Base-by-base conservation (phyloP, 306 rosid species). In the Biancaea sappan region DNA sequence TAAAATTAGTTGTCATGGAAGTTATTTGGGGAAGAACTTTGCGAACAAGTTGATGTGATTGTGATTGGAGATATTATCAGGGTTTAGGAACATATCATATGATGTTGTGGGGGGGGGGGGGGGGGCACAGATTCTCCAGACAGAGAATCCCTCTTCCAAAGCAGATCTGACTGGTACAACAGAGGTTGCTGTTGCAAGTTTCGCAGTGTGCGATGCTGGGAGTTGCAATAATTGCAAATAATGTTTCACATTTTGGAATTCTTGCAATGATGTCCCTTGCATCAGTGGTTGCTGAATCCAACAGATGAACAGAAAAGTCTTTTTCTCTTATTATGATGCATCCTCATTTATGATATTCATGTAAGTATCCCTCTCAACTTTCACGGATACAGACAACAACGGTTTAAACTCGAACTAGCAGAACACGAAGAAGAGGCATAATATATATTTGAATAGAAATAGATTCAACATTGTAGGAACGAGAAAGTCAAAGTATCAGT, bases 11-110 rank as follows among this genome's bases (percentile, higher is more conserved):
- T 57, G 12, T 25, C 37, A 14, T 58, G 52, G 63, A 59, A 71
- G 65, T 31, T 69, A 31, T 64, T 44, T 14, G 1, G 41, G 34
- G 38, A 22, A 43, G 50, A 28, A 8, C 9, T 79, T 34, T 80
- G 44, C 59, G 66, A 22, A 11, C 48, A 60, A 65, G 82, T 54
- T 65, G 28, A 29, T 63, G 67, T 72, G 28, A 51, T 79, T 71
- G 19, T 65, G 51, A 67, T 54, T 80, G 79, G 87, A 95, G 97
- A 89, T 95, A 76, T 63, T 92, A 58, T 95, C 99, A 2, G 88
- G 97, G 81, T 66, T 92, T 53, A 98, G 99, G 71, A 94, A 95
- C 91, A 90, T 90, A 97, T 95, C 99, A 38, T 92, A 95, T 7
- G 94, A 90, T 76, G 97, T 95, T 43, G 98, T 90, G 56, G 98